Conservation (phyloP, 371 early-diverging fungal genomes). For the Actinomortierella wolfii region DNA sequence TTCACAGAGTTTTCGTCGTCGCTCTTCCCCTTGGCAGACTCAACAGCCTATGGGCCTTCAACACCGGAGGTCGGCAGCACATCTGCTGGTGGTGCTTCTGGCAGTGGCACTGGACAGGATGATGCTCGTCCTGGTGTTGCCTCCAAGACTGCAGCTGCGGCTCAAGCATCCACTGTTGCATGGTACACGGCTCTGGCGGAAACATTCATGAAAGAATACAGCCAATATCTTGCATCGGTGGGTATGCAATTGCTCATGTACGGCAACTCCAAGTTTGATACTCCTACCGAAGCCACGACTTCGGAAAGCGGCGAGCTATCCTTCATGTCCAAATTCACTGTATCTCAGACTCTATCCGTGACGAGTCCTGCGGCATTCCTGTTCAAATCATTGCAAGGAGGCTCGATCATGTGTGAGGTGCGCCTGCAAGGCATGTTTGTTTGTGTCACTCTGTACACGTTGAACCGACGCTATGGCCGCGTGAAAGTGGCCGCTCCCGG, state of each 20-base stretch:
- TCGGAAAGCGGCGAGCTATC: conserved; percentile 31
- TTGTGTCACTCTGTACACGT: conserved; percentile 74
- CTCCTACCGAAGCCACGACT: conserved; percentile 25
- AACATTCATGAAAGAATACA: conserved; percentile 67
- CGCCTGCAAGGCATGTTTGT: conserved; percentile 72
- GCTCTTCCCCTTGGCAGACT: conserved; percentile 24
- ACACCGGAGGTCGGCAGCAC: conserved; percentile 7
- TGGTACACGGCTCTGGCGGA: conserved; percentile 69
- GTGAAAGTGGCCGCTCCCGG: conserved; percentile 52
- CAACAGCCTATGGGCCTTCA: conserved; percentile 6
- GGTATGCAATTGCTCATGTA: conserved; percentile 74
- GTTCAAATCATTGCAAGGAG: conserved; percentile 66
- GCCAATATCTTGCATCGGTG: conserved; percentile 66
- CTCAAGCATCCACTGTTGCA: conserved; percentile 7
- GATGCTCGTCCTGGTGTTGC: not conserved
- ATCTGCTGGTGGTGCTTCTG: not conserved
- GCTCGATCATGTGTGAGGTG: conserved; percentile 77
- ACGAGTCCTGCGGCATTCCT: conserved; percentile 69
- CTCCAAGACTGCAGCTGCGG: not conserved
- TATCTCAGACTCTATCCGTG: conserved; percentile 48
- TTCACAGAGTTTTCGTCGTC: conserved; percentile 54
- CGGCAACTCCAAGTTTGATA: conserved; percentile 43
- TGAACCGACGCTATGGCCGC: conserved; percentile 70
- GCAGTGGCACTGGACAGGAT: not conserved
- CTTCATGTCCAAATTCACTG: conserved; percentile 50